Conservation (phyloP, 2,329 filamentous ascomycete species). For the Aspergillus sojae region DNA sequence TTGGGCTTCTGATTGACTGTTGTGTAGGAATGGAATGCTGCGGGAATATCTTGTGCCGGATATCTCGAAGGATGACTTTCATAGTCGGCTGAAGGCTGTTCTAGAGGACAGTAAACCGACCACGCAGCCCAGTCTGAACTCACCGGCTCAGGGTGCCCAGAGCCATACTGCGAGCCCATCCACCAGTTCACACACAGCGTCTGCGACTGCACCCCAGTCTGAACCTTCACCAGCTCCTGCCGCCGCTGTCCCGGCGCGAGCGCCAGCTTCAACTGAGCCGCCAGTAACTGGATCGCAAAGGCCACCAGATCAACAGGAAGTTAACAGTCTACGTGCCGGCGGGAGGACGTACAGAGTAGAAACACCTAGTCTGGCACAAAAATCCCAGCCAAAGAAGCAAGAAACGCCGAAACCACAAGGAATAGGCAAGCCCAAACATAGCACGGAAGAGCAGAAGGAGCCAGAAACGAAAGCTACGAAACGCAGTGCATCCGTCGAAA, state of each 20-base stretch:
- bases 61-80: constrained; percentile 67
- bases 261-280: constrained; percentile 14
- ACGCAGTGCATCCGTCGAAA: constrained; percentile 11
- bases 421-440: neutral
- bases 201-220: constrained; percentile 10
- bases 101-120: constrained; percentile 32
- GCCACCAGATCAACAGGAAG: neutral
- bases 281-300: neutral
- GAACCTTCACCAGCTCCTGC: constrained; percentile 4
- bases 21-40: constrained; percentile 69
- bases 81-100: constrained; percentile 55
- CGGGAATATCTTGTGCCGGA: constrained; percentile 74
- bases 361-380: constrained; percentile 48
- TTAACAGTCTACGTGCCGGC: neutral
- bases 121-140: neutral
- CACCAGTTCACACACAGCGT: constrained; percentile 5
- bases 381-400: constrained; percentile 61
- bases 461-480: constrained; percentile 31
- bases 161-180: neutral
- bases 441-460: neutral
- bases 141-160: constrained; percentile 4
- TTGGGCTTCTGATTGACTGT: constrained; percentile 17
- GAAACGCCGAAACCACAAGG: neutral
- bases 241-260: constrained; percentile 15
- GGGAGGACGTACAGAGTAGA: constrained; percentile 1